These are phyloP conservation scores for Capsicum pubescens DNA, from an alignment of 257 asterid genomes.

Conservation along the genomic window DNA sequence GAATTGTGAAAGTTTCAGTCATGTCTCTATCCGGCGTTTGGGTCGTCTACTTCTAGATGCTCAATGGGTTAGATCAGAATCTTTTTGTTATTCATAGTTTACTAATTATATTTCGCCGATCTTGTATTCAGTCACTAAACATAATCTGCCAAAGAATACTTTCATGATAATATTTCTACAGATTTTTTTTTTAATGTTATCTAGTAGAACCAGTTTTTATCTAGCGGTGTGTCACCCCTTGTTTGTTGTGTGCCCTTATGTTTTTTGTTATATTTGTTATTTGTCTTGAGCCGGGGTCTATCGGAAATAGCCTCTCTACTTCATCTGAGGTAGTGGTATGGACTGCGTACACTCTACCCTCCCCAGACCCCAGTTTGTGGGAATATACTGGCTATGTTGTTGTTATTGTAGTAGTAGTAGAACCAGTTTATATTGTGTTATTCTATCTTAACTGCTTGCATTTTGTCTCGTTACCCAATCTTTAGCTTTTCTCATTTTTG, in stretches of 20 bases:
- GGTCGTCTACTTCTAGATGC: constrained; percentile 90
- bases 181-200: background rate
- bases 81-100: background rate
- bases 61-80: constrained; percentile 63
- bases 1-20: constrained; percentile 62
- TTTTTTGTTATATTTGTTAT: too few species aligned
- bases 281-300: too few species aligned
- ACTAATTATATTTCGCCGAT: background rate
- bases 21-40: constrained; percentile 71
- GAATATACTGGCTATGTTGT: too few species aligned
- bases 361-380: too few species aligned
- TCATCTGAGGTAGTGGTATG: too few species aligned
- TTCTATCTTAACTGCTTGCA: background rate
- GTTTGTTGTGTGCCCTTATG: too few species aligned
- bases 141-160: too few species aligned
- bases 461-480: background rate
- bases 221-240: too few species aligned
- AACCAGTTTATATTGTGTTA: constrained; percentile 8
- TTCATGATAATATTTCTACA: too few species aligned
- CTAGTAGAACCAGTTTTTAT: background rate
- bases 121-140: too few species aligned
- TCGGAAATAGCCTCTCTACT: too few species aligned
- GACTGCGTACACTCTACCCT: too few species aligned
- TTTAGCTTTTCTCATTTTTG: background rate
- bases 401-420: background rate